Base-by-base conservation (phyloP, 495 filamentous ascomycete species). In the Elasticomyces elasticus region DNA sequence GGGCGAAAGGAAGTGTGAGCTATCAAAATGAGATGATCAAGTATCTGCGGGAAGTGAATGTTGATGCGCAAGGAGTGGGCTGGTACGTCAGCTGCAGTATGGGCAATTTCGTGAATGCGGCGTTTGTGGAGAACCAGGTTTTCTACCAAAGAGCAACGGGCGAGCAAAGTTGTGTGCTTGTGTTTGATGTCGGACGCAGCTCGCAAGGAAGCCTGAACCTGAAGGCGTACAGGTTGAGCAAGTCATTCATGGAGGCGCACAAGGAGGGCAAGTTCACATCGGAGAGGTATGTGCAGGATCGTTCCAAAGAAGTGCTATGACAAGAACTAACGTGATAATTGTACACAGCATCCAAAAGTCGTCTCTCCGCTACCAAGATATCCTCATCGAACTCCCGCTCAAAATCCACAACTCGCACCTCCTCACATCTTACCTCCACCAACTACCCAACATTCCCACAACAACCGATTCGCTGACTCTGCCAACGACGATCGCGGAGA, bases 11-110 rank as follows among this genome's bases (percentile, higher is more conserved):
- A 45, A 96, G 95, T 67, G 76, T 80, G 15, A 74, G 72, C 55
- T 98, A 98, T 70, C 90, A 95, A 73, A 85, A 83, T 55, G 94
- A 98, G 72, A 97, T 97, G 92, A 89, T 98, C 67, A 85, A 87
- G 60, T 90, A 89, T 69, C 76, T 98, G 33, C 81, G 89, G 65
- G 94, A 96, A 70, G 94, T 98, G 62, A 98, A 98, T 67, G 86
- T 97, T 51, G 92, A 98, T 69, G 92, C 92, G 57, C 94, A 97
- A 74, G 95, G 88, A 62, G 89, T 94, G 51, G 92, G 92, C 54
- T 98, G 91, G 91, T 98, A 98, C 72, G 95, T 88, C 51, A 96
- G 89, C 71, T 89, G 91, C 54, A 95, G 89, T 72, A 92, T 98
- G 82, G 94, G 92, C 66, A 96, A 96, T 76, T 98, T 97, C 55